Evolutionary conservation across 305 asterid species (phyloP), one percentile per base, ranked within the genome.

Genomic region (Petunia hybrid): DNA sequence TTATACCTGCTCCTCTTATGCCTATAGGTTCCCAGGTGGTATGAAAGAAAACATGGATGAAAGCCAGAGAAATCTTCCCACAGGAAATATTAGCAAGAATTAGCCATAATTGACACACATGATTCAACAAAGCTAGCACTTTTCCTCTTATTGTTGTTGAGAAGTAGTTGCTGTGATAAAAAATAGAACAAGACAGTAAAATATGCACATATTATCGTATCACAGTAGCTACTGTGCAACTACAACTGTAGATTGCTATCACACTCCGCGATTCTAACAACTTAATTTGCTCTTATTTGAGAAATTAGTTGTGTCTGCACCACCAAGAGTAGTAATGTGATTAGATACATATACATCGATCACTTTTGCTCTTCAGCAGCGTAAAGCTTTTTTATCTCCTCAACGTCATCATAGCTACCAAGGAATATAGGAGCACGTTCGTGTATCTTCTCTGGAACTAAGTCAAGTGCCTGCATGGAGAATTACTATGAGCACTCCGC

Each of bases 391-490:
- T 94, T 95, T 89, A 95, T 91, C 88, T 91, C 99, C 89, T 95
- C 98, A 43, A 95, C 94, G 60, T 95, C 99, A 62, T 95, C 98
- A 65, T 86, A 92, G 88, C 98, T 94, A 39, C 99, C 99, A 0
- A 95, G 93, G 86, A 95, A 95, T 83, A 95, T 91, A 4, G 99
- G 98, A 2, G 98, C 93, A 2, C 99, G 95, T 59, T 95, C 98
- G 69, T 95, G 99, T 79, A 95, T 95, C 88, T 89, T 87, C 88
- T 78, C 70, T 0, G 99, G 99, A 77, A 94, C 91, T 84, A 96
- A 83, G 71, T 95, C 99, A 46, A 95, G 97, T 4, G 99, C 98
- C 99, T 95, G 93, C 12, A 77, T 40, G 16, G 16, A 16, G 42
- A 38, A 39, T 8, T 51, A 73, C 36, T 13, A 51, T 2, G 61